Conservation (phyloP, 2,329 filamentous ascomycete species). For the Nigrograna mackinnonii region DNA sequence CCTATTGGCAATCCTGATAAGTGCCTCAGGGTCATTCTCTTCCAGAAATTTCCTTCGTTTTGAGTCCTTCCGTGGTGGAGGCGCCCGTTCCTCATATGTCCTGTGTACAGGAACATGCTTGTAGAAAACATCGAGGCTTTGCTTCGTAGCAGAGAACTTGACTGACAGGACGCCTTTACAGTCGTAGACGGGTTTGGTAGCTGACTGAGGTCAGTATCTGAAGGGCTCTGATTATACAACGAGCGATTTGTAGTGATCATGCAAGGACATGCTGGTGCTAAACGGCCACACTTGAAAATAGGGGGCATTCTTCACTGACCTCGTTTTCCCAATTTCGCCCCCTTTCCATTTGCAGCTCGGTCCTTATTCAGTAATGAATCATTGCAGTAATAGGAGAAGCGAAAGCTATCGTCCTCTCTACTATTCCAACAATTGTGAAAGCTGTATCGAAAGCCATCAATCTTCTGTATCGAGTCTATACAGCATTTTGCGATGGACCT, state of each 20-base stretch:
- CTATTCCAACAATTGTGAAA: constrained; percentile 55
- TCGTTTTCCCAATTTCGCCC: constrained; percentile 39
- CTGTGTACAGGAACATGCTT: constrained; percentile 51
- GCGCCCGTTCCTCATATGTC: constrained; percentile 49
- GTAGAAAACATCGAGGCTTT: constrained; percentile 50
- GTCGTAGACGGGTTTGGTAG: constrained; percentile 52
- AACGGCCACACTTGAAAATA: too few species aligned
- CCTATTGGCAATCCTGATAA: constrained; percentile 26
- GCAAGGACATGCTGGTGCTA: too few species aligned
- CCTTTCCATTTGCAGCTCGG: constrained; percentile 50
- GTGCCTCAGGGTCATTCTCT: constrained; percentile 36
- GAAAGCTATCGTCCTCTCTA: constrained; percentile 49
- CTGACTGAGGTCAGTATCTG: constrained; percentile 11
- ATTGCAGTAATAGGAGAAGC: constrained; percentile 55
- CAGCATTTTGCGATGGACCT: constrained; percentile 51
- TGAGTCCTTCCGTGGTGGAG: constrained; percentile 44
- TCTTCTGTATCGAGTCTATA: constrained; percentile 47
- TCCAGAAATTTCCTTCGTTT: constrained; percentile 40
- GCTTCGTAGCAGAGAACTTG: constrained; percentile 50
- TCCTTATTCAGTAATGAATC: constrained; percentile 56
- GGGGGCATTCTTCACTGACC: too few species aligned
- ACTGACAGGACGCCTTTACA: constrained; percentile 52
- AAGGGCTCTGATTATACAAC: not conserved
- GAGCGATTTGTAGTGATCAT: not conserved
- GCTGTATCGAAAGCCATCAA: constrained; percentile 52